These are phyloP conservation scores for Suillus ampliporus DNA, from an alignment of 768 basidiomycete genomes.

Conservation along the genomic window DNA sequence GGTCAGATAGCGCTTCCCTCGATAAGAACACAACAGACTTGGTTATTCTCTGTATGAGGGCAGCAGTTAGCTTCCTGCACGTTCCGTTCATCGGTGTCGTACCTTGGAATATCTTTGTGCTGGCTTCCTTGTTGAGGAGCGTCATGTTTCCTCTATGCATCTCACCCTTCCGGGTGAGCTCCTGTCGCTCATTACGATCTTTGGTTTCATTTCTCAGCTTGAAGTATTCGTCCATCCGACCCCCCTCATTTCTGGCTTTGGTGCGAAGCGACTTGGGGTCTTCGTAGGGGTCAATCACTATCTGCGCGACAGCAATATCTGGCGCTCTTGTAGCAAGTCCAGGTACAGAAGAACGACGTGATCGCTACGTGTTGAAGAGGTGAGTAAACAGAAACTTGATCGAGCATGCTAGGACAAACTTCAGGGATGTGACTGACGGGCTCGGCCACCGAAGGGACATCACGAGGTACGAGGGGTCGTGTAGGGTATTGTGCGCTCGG, in stretches of 20 bases:
- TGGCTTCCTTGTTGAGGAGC: constrained; percentile 72
- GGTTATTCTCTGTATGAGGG: constrained; percentile 13
- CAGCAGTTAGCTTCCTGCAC: neutral
- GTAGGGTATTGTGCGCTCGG: too few relatives aligned
- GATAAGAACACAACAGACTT: constrained; percentile 2
- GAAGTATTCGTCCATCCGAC: constrained; percentile 67
- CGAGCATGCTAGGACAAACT: too few relatives aligned
- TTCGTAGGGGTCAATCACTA: neutral
- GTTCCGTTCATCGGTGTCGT: constrained; percentile 32
- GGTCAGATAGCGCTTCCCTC: neutral
- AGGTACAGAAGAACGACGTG: neutral
- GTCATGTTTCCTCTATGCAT: constrained; percentile 75
- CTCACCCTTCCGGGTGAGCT: constrained; percentile 79
- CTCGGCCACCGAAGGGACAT: too few relatives aligned
- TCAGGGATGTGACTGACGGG: too few relatives aligned
- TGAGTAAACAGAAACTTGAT: too few relatives aligned
- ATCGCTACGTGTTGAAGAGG: neutral
- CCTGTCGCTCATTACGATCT: constrained; percentile 12
- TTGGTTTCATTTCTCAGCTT: constrained; percentile 65
- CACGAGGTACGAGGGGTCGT: too few relatives aligned
- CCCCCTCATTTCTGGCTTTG: constrained; percentile 73
- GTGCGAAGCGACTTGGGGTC: constrained; percentile 56
- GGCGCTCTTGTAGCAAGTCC: neutral
- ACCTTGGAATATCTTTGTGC: constrained; percentile 85
- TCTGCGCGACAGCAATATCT: neutral